Evolutionary conservation across 1,139 yeast genomes (phyloP).

Genomic region (Debaryomyces psychrophilus): DNA sequence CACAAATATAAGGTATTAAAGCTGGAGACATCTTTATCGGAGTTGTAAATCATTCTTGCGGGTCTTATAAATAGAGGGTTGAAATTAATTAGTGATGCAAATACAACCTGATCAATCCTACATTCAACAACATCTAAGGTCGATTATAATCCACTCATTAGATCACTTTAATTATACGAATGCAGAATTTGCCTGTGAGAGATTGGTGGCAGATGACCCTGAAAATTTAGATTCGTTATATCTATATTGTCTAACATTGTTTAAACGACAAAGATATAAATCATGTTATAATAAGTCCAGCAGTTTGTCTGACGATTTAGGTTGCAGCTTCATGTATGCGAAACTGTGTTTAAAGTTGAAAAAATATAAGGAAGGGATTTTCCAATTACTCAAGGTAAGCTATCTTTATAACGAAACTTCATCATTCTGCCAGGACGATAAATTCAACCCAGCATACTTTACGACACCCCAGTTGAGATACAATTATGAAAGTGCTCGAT

Average conservation of each 20-base stretch:
- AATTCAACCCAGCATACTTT: conserved; percentile 21
- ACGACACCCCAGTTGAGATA: conserved; percentile 28
- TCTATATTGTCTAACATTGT: conserved; percentile 65
- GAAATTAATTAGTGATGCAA: conserved; percentile 12
- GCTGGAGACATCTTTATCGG: neutral
- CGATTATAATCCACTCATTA: conserved; percentile 65
- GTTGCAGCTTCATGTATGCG: conserved; percentile 74
- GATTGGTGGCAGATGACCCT: conserved; percentile 61
- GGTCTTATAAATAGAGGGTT: conserved; percentile 5
- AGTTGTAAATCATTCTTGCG: neutral
- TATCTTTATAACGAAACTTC: conserved; percentile 41
- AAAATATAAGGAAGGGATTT: conserved; percentile 64
- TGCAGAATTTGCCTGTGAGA: conserved; percentile 82
- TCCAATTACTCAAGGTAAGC: conserved; percentile 46
- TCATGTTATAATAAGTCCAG: conserved; percentile 59
- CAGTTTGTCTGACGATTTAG: conserved; percentile 52
- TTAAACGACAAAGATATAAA: conserved; percentile 57
- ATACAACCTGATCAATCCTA: conserved; percentile 26
- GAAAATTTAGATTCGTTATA: conserved; percentile 58
- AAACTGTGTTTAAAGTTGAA: conserved; percentile 62
- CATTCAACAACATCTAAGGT: conserved; percentile 50
- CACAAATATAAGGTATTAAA: conserved; percentile 3
- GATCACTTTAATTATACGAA: conserved; percentile 70
- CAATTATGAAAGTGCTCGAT: conserved; percentile 39
- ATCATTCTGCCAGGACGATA: conserved; percentile 9